Conservation (phyloP, 768 basidiomycete species). For the Lentinula sp. region DNA sequence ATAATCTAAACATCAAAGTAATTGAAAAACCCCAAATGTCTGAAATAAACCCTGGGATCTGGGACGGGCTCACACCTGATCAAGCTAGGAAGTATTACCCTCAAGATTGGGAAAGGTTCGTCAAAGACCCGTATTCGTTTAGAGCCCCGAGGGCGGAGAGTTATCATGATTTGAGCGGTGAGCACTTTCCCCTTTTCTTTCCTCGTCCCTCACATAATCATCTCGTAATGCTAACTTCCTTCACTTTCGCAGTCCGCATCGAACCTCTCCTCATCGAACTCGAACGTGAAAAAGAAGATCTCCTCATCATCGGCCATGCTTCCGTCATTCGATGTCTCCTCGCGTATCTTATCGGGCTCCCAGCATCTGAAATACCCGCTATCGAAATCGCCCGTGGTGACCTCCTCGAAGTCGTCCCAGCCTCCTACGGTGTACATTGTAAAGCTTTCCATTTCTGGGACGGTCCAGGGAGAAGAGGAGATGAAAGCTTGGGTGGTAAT, state of each 20-base stretch:
- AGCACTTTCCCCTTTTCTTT: slow-evolving; percentile 10
- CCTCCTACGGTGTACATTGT: slow-evolving; percentile 85
- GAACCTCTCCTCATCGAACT: slow-evolving; percentile 91
- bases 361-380: slow-evolving; percentile 93
- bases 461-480: slow-evolving; percentile 62
- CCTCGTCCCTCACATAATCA: not conserved
- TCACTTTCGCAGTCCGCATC: slow-evolving; percentile 62
- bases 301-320: slow-evolving; percentile 94
- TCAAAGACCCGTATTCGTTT: slow-evolving; percentile 89
- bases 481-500: slow-evolving; percentile 13
- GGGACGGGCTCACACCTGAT: slow-evolving; percentile 92
- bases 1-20: slow-evolving; percentile 61
- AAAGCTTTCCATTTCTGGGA: slow-evolving; percentile 93
- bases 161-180: slow-evolving; percentile 91
- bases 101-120: slow-evolving; percentile 89
- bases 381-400: slow-evolving; percentile 97
- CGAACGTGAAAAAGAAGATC: slow-evolving; percentile 89
- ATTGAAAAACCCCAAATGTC: slow-evolving; percentile 95
- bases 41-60: slow-evolving; percentile 96
- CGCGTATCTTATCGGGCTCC: slow-evolving; percentile 88
- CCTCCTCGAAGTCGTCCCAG: slow-evolving; percentile 87
- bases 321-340: slow-evolving; percentile 96
- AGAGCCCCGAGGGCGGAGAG: slow-evolving; percentile 92
- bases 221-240: slow-evolving; percentile 1
- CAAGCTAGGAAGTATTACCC: slow-evolving; percentile 89